Base-by-base conservation (phyloP, 2,329 filamentous ascomycete genomes). In the Botrytis cinerea region DNA sequence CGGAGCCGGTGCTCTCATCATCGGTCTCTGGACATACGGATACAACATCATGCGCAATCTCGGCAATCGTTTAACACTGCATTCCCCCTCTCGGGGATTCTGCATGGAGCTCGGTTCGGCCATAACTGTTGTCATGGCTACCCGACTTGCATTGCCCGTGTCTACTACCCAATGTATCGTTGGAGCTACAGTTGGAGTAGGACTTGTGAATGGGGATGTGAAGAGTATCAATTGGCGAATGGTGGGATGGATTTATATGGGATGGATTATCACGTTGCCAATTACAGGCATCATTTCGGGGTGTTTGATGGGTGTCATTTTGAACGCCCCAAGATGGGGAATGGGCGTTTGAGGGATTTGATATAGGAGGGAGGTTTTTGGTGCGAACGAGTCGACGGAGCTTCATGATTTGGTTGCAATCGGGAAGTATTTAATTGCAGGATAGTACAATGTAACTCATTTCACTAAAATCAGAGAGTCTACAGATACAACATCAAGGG, bases 131-230 rank as follows among this genome's bases (percentile, higher is more conserved):
- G 87, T 94, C 32, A 83, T 94, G 81, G 92, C 92, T 84, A 92
- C 90, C 0, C 93, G 69, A 80, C 92, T 87, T 85, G 88, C 87
- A 1, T 89, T 94, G 0, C 92, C 92, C 60, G 91, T 94, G 43
- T 93, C 91, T 0, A 94, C 90, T 6, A 90, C 89, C n/a, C 91
- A 91, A 91, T 94, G 92, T 82, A 93, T 94, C 81, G 93, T 91
- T 18, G 92, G 92, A 70, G 91, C 92, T 28, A 93, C 91, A 0
- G 89, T 93, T 63, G 92, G 92, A 74, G 92, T 94, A 66, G 91
- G 91, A 79, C 88, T 94, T 38, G 93, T 91, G 86, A 93, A 93
- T 81, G 91, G 91, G 51, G 89, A 87, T 45, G 75, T 88, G 73
- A 91, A 88, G 83, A 91, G 92, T 2, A 89, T 93, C 78, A 94